phyloP scores from a whole-genome alignment of 2,329 filamentous ascomycete species.

The Cryoendolithus antarcticus region DNA sequence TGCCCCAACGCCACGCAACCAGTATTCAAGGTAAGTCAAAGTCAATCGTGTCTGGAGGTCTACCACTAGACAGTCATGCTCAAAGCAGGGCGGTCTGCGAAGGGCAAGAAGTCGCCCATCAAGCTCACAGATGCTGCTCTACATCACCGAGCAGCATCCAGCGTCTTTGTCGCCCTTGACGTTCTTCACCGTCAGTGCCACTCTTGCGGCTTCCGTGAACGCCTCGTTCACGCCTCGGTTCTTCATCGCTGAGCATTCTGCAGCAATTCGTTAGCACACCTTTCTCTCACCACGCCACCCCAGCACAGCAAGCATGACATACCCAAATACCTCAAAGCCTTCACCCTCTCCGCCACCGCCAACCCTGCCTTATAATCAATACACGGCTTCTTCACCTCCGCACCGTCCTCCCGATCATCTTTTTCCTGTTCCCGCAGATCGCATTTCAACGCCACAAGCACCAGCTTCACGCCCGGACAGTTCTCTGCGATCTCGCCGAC shows the following conservation, averaged over 20 bases:
- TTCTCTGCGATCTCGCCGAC: conserved; percentile 96
- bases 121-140: conserved; percentile 2
- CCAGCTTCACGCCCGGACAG: conserved; percentile 87
- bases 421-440: conserved; percentile 71
- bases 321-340: conserved; percentile 82
- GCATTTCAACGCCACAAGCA: conserved; percentile 92
- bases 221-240: conserved; percentile 97
- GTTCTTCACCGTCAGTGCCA: conserved; percentile 56
- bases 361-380: conserved; percentile 88
- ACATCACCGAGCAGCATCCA: conserved; percentile 32
- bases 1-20: no score
- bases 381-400: conserved; percentile 44
- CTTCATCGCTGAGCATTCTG: conserved; percentile 95
- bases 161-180: conserved; percentile 35
- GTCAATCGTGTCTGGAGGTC: no score
- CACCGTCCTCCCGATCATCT: conserved; percentile 51
- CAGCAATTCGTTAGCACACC: neutral
- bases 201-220: conserved; percentile 92
- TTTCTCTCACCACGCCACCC: neutral
- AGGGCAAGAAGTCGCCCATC: no score
- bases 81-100: no score
- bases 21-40: no score
- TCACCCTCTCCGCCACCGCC: conserved; percentile 81
- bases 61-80: no score
- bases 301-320: conserved; percentile 14